Conservation (phyloP, 306 rosid genomes). For the Citrullus amarus region DNA sequence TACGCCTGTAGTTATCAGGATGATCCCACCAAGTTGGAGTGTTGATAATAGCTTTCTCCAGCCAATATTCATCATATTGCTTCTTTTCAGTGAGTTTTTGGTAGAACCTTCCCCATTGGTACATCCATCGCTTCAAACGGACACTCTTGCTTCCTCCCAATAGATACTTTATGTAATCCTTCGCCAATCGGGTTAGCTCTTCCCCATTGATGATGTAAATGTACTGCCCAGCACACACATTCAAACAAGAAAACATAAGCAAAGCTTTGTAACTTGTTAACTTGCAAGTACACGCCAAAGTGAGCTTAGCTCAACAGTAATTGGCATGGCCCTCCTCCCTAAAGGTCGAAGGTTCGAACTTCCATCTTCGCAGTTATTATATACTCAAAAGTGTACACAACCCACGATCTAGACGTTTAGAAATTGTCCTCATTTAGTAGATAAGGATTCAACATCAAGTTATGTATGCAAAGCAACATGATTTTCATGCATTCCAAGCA, state of each 20-base stretch:
- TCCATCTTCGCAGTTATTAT: too few relatives aligned
- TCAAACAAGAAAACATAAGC: neutral
- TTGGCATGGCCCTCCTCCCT: too few relatives aligned
- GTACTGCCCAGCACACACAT: slow-evolving; percentile 40
- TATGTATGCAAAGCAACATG: neutral
- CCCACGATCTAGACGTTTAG: neutral
- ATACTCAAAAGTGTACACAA: neutral
- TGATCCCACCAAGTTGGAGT: slow-evolving; percentile 13
- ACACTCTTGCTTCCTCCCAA: slow-evolving; percentile 42
- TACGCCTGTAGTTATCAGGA: neutral
- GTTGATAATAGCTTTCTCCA: slow-evolving; percentile 1
- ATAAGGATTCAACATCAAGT: neutral
- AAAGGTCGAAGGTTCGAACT: too few relatives aligned
- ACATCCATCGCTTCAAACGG: slow-evolving; percentile 43
- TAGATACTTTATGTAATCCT: slow-evolving; percentile 54
- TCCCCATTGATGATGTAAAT: slow-evolving; percentile 49
- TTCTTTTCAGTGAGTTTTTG: slow-evolving; percentile 20
- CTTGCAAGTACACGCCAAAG: too few relatives aligned
- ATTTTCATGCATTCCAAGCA: neutral
- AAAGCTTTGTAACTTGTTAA: neutral
- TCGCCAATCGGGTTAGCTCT: slow-evolving; percentile 45
- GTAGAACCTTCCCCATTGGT: slow-evolving; percentile 33
- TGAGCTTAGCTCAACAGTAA: too few relatives aligned
- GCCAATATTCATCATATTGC: slow-evolving; percentile 3
- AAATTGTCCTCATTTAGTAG: neutral